Evolutionary conservation across 306 rosid genomes (phyloP).

Genomic region (Hippophae rhamnoides): DNA sequence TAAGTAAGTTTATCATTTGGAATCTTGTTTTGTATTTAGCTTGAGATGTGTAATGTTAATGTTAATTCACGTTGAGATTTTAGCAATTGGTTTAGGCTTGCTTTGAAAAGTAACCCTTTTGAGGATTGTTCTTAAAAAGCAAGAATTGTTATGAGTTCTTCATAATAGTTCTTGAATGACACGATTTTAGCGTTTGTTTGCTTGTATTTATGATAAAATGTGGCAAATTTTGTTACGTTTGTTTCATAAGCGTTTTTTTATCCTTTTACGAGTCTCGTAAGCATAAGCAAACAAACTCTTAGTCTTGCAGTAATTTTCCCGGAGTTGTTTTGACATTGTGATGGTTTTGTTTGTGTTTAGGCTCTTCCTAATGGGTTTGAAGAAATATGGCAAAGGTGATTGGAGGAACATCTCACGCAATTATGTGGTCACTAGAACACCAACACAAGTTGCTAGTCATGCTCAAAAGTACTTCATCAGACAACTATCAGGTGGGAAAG

Average conservation of each 20-base stretch:
- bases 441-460: conserved; percentile 95
- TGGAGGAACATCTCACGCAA: conserved; percentile 91
- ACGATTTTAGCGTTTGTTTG: neutral
- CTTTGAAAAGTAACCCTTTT: neutral
- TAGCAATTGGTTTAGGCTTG: neutral
- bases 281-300: too few species aligned
- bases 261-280: too few species aligned
- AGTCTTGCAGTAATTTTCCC: neutral
- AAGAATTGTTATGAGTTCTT: neutral
- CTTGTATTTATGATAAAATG: neutral
- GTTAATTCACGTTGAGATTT: neutral
- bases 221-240: too few species aligned
- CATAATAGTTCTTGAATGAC: neutral
- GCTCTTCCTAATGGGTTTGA: conserved; percentile 72
- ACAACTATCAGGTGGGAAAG: conserved; percentile 77
- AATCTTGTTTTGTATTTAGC: too few species aligned
- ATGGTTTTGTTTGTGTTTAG: conserved; percentile 25
- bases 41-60: neutral
- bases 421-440: conserved; percentile 63
- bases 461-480: conserved; percentile 93
- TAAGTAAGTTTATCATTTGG: conserved; percentile 34
- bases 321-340: conserved; percentile 4
- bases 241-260: too few species aligned
- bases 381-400: conserved; percentile 85
- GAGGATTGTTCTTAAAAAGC: neutral